Percentiles rank a stretch among this genome's conserved stretches.
Conservation (phyloP, 2,329 filamentous ascomycete species). For the Colletotrichum cereale region DNA sequence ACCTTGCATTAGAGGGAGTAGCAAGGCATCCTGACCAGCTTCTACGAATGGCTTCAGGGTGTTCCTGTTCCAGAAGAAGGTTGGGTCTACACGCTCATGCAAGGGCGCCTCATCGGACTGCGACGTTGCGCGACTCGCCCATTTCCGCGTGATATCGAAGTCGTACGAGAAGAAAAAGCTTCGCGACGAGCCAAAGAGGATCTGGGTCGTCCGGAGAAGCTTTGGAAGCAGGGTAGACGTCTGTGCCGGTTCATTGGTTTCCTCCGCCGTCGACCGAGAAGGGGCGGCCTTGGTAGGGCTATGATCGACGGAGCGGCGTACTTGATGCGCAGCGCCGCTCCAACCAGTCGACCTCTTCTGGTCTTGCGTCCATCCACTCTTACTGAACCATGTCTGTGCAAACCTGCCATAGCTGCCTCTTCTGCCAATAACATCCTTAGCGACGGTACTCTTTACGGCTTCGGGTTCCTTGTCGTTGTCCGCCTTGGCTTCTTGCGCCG, state of each 20-base stretch:
- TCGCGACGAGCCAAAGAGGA: slow-evolving; percentile 83
- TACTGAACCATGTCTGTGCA: slow-evolving; percentile 91
- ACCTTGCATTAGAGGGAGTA: slow-evolving; percentile 90
- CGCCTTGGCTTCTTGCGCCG: slow-evolving; percentile 50
- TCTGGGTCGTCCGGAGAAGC: slow-evolving; percentile 83
- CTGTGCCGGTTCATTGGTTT: slow-evolving; percentile 48
- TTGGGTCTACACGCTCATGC: slow-evolving; percentile 77
- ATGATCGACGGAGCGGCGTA: slow-evolving; percentile 35
- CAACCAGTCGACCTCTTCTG: slow-evolving; percentile 78
- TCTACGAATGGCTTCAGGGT: slow-evolving; percentile 81
- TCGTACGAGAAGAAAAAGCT: slow-evolving; percentile 98
- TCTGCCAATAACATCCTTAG: slow-evolving; percentile 87
- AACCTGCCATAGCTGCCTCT: slow-evolving; percentile 90
- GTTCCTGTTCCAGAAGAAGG: slow-evolving; percentile 93
- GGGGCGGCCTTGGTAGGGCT: slow-evolving; percentile 39
- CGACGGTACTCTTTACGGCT: slow-evolving; percentile 72
- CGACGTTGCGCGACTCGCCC: slow-evolving; percentile 57
- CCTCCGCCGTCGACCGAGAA: slow-evolving; percentile 54
- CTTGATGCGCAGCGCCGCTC: slow-evolving; percentile 56
- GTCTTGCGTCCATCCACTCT: slow-evolving; percentile 82
- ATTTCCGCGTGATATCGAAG: slow-evolving; percentile 84
- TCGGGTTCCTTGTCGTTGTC: slow-evolving; percentile 43
- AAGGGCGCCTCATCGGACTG: slow-evolving; percentile 69
- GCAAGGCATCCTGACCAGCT: slow-evolving; percentile 76
- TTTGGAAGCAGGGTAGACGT: slow-evolving; percentile 79